Evolutionary conservation across 495 filamentous ascomycete genomes (phyloP).

Genomic region (Talaromyces ruber): DNA sequence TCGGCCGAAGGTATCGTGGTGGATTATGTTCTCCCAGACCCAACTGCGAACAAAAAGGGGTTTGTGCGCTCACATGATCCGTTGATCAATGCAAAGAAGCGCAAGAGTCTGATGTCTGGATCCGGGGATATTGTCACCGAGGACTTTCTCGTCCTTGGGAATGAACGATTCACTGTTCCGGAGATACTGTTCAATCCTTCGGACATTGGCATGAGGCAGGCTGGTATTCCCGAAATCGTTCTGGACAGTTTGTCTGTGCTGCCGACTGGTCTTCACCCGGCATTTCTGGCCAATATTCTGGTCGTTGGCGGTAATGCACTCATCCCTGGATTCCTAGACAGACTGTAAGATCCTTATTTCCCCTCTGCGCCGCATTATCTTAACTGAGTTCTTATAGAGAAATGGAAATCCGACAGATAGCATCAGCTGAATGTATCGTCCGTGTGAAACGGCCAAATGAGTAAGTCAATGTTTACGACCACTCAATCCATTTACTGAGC

Average conservation of each 20-base stretch:
- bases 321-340: conserved; percentile 72
- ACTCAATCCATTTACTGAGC: background rate
- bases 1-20: conserved; percentile 65
- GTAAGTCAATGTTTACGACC: conserved; percentile 21
- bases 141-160: conserved; percentile 77
- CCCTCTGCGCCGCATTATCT: background rate
- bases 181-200: conserved; percentile 81
- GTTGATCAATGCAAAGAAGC: conserved; percentile 46
- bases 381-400: conserved; percentile 30
- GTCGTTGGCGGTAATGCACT: conserved; percentile 81
- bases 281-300: conserved; percentile 77
- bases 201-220: conserved; percentile 82
- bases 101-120: conserved; percentile 42
- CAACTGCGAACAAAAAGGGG: conserved; percentile 65
- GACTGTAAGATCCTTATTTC: conserved; percentile 44
- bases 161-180: conserved; percentile 86
- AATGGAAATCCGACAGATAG: conserved; percentile 63
- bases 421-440: conserved; percentile 69
- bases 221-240: conserved; percentile 71
- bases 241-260: conserved; percentile 71
- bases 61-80: conserved; percentile 71
- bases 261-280: conserved; percentile 67
- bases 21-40: conserved; percentile 92
- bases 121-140: conserved; percentile 55
- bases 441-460: conserved; percentile 62